Conservation (phyloP, 164 flowering plant genomes). For the Vitis amurensis region DNA sequence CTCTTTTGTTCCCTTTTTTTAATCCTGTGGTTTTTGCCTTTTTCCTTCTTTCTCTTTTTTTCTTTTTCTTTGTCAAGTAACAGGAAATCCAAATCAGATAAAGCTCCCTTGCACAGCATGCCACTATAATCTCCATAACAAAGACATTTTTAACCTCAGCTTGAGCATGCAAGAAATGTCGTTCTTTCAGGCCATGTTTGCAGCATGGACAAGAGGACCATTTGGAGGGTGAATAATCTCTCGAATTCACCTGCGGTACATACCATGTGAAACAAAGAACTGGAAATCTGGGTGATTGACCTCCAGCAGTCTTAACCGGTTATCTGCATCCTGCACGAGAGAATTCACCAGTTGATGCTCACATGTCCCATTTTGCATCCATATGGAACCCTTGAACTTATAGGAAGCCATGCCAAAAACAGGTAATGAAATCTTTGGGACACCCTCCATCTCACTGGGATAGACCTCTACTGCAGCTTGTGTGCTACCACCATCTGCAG, state of each 20-base stretch:
- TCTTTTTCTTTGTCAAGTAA: not conserved
- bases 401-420: constrained; percentile 51
- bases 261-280: constrained; percentile 40
- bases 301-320: constrained; percentile 41
- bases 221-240: not conserved
- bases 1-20: not conserved
- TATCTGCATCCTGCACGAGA: constrained; percentile 44
- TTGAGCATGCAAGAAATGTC: too few relatives aligned
- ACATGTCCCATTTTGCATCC: constrained; percentile 31
- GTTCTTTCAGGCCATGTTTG: too few relatives aligned
- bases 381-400: constrained; percentile 43
- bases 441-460: constrained; percentile 26
- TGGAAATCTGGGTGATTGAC: constrained; percentile 55
- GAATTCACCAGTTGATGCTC: constrained; percentile 38
- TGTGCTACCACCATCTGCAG: constrained; percentile 17
- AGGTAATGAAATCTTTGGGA: constrained; percentile 38
- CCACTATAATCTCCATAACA: too few relatives aligned
- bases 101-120: not conserved
- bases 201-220: not conserved
- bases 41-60: not conserved
- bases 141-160: too few relatives aligned
- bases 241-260: constrained; percentile 17
- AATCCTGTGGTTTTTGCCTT: not conserved
- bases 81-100: not conserved
- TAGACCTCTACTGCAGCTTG: constrained; percentile 20